Evolutionary conservation across 2,329 filamentous ascomycete species (phyloP).

Genomic region (Phialocephala sp.): DNA sequence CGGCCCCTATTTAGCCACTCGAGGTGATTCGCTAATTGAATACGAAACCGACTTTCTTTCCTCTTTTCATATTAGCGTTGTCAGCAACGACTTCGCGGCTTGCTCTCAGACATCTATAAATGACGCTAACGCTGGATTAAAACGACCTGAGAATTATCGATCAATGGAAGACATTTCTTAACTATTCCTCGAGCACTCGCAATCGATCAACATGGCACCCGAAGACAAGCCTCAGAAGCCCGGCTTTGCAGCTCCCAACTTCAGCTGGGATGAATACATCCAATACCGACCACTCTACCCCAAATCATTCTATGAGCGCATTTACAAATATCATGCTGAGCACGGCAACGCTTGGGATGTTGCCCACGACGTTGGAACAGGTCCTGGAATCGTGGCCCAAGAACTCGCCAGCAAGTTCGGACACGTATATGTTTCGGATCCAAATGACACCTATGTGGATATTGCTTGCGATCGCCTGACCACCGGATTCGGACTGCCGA

Average conservation of each 20-base stretch:
- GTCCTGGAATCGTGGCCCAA: slow-evolving; percentile 23
- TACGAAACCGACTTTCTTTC: neutral
- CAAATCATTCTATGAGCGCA: slow-evolving; percentile 12
- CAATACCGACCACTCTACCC: slow-evolving; percentile 21
- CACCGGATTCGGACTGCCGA: slow-evolving; percentile 24
- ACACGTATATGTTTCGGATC: slow-evolving; percentile 40
- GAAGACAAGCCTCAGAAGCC: slow-evolving; percentile 3
- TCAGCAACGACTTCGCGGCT: neutral
- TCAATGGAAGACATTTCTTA: neutral
- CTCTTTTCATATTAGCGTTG: neutral
- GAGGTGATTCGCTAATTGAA: neutral
- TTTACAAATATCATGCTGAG: slow-evolving; percentile 20
- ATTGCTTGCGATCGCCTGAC: slow-evolving; percentile 33
- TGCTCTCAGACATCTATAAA: neutral
- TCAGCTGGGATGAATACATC: slow-evolving; percentile 22
- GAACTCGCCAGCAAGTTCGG: slow-evolving; percentile 21
- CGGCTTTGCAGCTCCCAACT: slow-evolving; percentile 12
- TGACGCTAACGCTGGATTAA: neutral
- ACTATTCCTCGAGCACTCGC: neutral
- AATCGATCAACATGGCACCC: neutral
- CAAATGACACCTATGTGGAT: slow-evolving; percentile 36
- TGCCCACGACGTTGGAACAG: slow-evolving; percentile 23
- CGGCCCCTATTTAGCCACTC: neutral
- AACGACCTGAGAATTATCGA: neutral
- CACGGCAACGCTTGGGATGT: slow-evolving; percentile 11